Base-by-base conservation (phyloP, 495 filamentous ascomycete genomes). In the Xylaria venustula region DNA sequence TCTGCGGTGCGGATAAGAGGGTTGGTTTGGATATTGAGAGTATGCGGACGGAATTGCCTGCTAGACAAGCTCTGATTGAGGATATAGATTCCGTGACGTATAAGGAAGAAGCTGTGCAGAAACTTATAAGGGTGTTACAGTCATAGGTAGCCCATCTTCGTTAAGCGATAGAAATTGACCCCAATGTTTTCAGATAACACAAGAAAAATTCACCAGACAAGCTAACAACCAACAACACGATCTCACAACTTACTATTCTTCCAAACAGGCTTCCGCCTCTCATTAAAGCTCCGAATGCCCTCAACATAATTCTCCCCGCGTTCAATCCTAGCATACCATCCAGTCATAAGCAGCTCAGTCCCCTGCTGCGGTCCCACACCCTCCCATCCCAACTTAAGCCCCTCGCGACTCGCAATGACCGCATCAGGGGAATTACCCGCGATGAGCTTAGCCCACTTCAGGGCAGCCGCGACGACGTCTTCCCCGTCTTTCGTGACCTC, bases 221-320 rank as follows among this genome's bases (percentile, higher is more conserved):
- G n/a, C n/a, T n/a, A n/a, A n/a, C n/a, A n/a, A n/a, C n/a, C n/a
- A n/a, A n/a, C n/a, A n/a, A 34, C 11, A 34, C 30, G 5, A 34
- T 34, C 30, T 34, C 30, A 96, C 67, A 95, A 67, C 75, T 92
- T 93, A 67, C 85, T 88, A 69, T 86, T 79, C 68, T 80, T 80
- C 90, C 91, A 93, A 51, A 73, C 79, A 22, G 89, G 84, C 70
- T 82, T 79, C 73, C 90, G 78, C 74, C 85, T 91, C 83, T 92
- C 90, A 60, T 89, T 84, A 83, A 95, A 95, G 58, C 88, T 88
- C 73, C 69, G 79, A 40, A 94, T 79, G 0, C 90, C 91, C 75
- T 95, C 91, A 62, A 75, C 80, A 70, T 90, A 88, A 76, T 94
- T 94, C 67, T 87, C 83, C 15, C 89, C 90, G 17, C 65, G 75